Evolutionary conservation across 106 monocot genomes (phyloP), one percentile per base, ranked within the genome.

Genomic region (Allium cepa): DNA sequence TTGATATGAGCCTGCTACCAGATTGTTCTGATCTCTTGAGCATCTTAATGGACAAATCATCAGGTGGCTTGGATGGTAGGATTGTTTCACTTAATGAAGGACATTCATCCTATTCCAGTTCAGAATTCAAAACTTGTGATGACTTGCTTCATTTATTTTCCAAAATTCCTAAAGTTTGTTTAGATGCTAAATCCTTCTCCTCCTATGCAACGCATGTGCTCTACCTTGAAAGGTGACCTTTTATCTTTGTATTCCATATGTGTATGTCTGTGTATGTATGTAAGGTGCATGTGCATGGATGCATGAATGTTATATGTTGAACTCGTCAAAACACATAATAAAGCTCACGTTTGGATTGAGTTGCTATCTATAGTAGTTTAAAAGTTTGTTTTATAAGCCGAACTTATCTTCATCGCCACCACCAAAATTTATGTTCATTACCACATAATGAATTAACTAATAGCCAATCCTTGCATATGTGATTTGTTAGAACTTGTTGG

Each of bases 221-320:
- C 53, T 78, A 92, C 65, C 73, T 92, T 70, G 92, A 92, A 83
- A 85, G 82, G 92, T 85, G 72, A 73, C 69, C 67, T 49, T 65
- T 68, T 27, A 6, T 56, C 11, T 46, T 56, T n/a, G 5, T 75
- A 17, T 45, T 63, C 17, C 9, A 47, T 13, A 46, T 53, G 13
- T 53, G 47, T 22, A 49, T 69, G 17, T 62, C n/a, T 14, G 15
- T 18, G 10, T 66, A 56, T 60, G 56, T 47, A 27, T 55, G 53
- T 3, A 55, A 55, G 5, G 36, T 36, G 36, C 5, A 0, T 36
- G 36, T 22, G 36, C 36, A 36, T 36, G n/a, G n/a, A n/a, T n/a
- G 36, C 36, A 36, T 36, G 36, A 0, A 36, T 36, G 36, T 36
- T 36, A 36, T 36, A 36, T 36, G 36, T 36, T 5, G 36, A 36